Conservation (phyloP, 192 early-diverging fungal genomes). For the Thoreauomyces humboldtii region DNA sequence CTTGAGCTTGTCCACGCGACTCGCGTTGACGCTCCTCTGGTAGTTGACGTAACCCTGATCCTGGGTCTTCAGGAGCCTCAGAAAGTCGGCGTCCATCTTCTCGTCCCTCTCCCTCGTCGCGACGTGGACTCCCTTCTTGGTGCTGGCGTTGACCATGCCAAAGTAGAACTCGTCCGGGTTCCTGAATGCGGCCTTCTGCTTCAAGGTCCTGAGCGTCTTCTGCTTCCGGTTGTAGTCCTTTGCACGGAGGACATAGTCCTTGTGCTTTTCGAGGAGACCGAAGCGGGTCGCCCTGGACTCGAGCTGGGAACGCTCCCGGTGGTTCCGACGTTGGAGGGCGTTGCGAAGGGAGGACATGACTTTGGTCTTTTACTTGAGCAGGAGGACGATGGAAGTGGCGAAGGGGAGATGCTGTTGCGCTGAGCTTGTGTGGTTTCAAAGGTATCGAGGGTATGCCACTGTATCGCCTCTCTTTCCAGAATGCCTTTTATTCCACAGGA, state of each 20-base stretch:
- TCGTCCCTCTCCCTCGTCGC: slow-evolving; percentile 58
- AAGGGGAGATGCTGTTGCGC: too few relatives aligned
- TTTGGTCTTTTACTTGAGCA: too few relatives aligned
- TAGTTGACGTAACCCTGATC: slow-evolving; percentile 84
- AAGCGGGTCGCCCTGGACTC: slow-evolving; percentile 31
- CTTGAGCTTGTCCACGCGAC: slow-evolving; percentile 76
- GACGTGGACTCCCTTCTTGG: slow-evolving; percentile 82
- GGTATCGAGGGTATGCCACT: too few relatives aligned
- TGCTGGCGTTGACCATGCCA: slow-evolving; percentile 86
- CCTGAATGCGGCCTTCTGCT: slow-evolving; percentile 77
- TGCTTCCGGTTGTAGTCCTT: slow-evolving; percentile 86
- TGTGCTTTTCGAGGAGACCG: slow-evolving; percentile 96
- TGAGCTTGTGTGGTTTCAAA: too few relatives aligned
- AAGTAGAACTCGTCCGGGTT: slow-evolving; percentile 99
- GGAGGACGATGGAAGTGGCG: too few relatives aligned
- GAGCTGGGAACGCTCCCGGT: slow-evolving; percentile 84
- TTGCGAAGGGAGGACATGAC: slow-evolving; percentile 69
- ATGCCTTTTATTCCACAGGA: too few relatives aligned
- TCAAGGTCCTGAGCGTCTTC: slow-evolving; percentile 77
- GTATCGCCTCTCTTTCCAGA: too few relatives aligned
- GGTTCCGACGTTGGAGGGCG: slow-evolving; percentile 79
- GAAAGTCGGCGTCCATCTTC: slow-evolving; percentile 70
- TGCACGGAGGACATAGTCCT: slow-evolving; percentile 96
- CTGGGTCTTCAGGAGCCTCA: slow-evolving; percentile 87
- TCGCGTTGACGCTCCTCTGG: slow-evolving; percentile 74